Percentiles rank a stretch among this genome's conserved stretches.
Conservation (phyloP, 2,329 filamentous ascomycete genomes). For the Exophiala alcalophila region DNA sequence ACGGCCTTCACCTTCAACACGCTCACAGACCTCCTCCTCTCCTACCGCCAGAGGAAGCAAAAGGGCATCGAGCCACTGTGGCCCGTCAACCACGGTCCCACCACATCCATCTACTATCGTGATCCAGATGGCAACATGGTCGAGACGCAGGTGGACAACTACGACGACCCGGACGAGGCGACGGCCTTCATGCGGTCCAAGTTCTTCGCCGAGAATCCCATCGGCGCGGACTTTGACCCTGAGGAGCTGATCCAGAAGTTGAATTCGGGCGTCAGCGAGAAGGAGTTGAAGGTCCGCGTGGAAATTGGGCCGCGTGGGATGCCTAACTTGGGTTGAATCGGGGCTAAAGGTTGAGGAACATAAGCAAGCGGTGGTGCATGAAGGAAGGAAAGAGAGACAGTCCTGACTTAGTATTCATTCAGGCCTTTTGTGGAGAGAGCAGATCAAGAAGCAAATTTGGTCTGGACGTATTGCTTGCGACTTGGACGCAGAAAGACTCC, state of each 20-base stretch:
- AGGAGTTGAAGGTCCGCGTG: background rate
- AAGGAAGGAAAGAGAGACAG: no score
- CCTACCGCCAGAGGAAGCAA: slow-evolving; percentile 36
- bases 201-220: slow-evolving; percentile 3
- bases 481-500: no score
- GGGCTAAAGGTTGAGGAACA: no score
- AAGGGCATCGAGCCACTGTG: slow-evolving; percentile 36
- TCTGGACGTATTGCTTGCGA: no score
- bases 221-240: slow-evolving; percentile 7
- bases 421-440: no score
- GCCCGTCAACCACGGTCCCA: slow-evolving; percentile 49
- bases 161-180: slow-evolving; percentile 21
- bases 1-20: slow-evolving; percentile 43
- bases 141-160: slow-evolving; percentile 49
- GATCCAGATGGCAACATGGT: slow-evolving; percentile 51
- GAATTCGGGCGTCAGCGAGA: background rate
- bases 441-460: no score
- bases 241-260: slow-evolving; percentile 3
- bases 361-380: no score
- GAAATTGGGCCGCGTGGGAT: slow-evolving; percentile 1
- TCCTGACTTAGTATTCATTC: no score
- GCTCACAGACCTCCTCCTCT: slow-evolving; percentile 36
- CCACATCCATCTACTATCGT: slow-evolving; percentile 47
- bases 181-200: slow-evolving; percentile 3
- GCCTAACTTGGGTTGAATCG: background rate